Evolutionary conservation across 352 stramenopile species (phyloP).

Genomic region (Globisporangium emineosum): DNA sequence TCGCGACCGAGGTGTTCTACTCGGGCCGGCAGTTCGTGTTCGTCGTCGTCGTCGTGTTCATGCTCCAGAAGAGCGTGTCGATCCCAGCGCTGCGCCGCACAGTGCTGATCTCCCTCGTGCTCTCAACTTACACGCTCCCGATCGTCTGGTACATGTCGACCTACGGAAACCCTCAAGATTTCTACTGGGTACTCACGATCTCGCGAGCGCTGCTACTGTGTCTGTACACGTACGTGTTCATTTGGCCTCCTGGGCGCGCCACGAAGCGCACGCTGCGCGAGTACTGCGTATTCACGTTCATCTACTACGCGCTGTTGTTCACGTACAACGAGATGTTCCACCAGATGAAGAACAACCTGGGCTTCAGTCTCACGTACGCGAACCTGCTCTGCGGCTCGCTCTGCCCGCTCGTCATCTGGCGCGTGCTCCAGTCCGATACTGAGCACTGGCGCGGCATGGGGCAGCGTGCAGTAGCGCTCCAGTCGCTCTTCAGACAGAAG

Average conservation of each 20-base stretch:
- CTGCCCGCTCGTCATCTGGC: slow-evolving; percentile 37
- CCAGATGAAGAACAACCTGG: slow-evolving; percentile 17
- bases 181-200: slow-evolving; percentile 18
- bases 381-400: slow-evolving; percentile 22
- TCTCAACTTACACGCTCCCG: slow-evolving; percentile 54
- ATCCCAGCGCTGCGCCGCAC: slow-evolving; percentile 39
- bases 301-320: slow-evolving; percentile 30
- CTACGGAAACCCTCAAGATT: not conserved
- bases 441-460: slow-evolving; percentile 49
- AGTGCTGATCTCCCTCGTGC: slow-evolving; percentile 34
- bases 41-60: slow-evolving; percentile 62
- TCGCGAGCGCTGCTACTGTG: slow-evolving; percentile 22
- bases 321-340: slow-evolving; percentile 34
- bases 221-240: slow-evolving; percentile 27
- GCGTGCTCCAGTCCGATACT: slow-evolving; percentile 42
- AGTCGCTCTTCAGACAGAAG: slow-evolving; percentile 28
- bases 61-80: slow-evolving; percentile 47
- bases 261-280: slow-evolving; percentile 5
- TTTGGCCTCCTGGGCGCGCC: not conserved
- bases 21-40: slow-evolving; percentile 56
- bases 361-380: slow-evolving; percentile 32
- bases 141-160: slow-evolving; percentile 30
- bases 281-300: slow-evolving; percentile 9
- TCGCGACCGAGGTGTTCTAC: slow-evolving; percentile 46
- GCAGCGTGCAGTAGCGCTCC: slow-evolving; percentile 24